Evolutionary conservation across 371 early-diverging fungal genomes (phyloP), one percentile per base, ranked within the genome.

Genomic region (Rhizomucor pusillus): DNA sequence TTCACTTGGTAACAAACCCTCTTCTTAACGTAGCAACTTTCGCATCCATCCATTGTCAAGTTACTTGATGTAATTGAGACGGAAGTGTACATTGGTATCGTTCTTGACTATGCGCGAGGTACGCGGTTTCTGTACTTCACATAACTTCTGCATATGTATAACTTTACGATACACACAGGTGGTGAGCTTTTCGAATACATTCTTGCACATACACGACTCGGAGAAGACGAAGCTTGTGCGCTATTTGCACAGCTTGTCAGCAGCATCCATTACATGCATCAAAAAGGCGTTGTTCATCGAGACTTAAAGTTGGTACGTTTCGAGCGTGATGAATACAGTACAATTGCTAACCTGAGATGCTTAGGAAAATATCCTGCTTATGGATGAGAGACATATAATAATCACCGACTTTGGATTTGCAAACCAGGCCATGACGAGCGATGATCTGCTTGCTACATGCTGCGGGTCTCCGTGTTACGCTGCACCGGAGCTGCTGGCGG

Each of bases 331-430:
- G 2, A 36, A n/a, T 16, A 54, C 16, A 56, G 23, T 1, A 23
- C 22, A 25, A 56, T 14, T 5, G 14, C 16, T 41, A 81, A 46
- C 82, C 87, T 23, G 70, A 71, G 18, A 16, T 19, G 5, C 9
- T 49, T 33, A 87, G 88, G 95, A 95, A 73, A 95, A 94, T 63
- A 63, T 94, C 47, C 67, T 94, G 45, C 74, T 92, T 52, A 91
- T 93, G 71, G 80, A 80, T 41, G 72, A 90, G 59, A 76, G 88
- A 43, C 87, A 90, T 69, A 87, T 97, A 24, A 90, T 93, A 58
- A 89, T 99, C 58, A 95, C 94, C 9, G 99, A 98, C 64, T 98
- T 98, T 86, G 99, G 99, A 14, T 94, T 99, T 61, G 94, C 95
- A 19, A 98, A 97, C 70, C 84, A 90, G 62, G 90, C 87, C 60